Evolutionary conservation across 2,329 filamentous ascomycete species (phyloP).

Genomic region (Xylaria sp.): DNA sequence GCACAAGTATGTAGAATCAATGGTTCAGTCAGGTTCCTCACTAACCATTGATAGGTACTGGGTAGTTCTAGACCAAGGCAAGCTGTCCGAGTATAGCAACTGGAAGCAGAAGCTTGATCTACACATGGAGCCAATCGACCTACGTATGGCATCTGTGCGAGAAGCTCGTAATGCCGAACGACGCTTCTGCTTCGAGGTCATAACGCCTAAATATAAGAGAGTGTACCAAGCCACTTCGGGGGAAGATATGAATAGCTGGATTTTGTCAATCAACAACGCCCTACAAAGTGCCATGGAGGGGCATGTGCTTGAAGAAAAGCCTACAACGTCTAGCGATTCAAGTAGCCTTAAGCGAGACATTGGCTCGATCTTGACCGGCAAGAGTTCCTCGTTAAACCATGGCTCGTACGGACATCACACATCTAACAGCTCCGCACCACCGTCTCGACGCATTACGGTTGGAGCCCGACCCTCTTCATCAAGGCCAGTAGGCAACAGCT

Average conservation of each 20-base stretch:
- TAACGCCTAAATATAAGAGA: constrained; percentile 92
- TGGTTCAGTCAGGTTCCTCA: constrained; percentile 17
- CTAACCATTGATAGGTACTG: constrained; percentile 71
- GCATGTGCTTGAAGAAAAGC: constrained; percentile 64
- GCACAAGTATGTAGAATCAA: constrained; percentile 79
- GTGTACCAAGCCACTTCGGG: constrained; percentile 98
- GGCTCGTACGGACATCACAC: constrained; percentile 59
- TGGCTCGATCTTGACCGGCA: constrained; percentile 89
- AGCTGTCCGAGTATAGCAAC: constrained; percentile 96
- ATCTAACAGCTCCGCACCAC: constrained; percentile 57
- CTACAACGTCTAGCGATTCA: constrained; percentile 53
- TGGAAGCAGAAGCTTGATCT: constrained; percentile 98
- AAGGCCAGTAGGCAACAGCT: constrained; percentile 71
- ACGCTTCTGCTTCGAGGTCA: constrained; percentile 97
- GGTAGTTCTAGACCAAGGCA: constrained; percentile 97
- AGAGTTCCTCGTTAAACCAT: constrained; percentile 72
- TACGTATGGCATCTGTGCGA: constrained; percentile 94
- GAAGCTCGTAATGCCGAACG: constrained; percentile 94
- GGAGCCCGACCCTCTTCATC: constrained; percentile 80
- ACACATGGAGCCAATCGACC: constrained; percentile 97
- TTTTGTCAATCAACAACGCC: constrained; percentile 94
- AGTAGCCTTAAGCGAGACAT: constrained; percentile 79
- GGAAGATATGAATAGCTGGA: constrained; percentile 98
- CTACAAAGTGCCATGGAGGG: constrained; percentile 94
- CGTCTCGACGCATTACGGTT: constrained; percentile 86